Evolutionary conservation across 768 basidiomycete species (phyloP), one percentile per base, ranked within the genome.

Genomic region (Postia placenta): DNA sequence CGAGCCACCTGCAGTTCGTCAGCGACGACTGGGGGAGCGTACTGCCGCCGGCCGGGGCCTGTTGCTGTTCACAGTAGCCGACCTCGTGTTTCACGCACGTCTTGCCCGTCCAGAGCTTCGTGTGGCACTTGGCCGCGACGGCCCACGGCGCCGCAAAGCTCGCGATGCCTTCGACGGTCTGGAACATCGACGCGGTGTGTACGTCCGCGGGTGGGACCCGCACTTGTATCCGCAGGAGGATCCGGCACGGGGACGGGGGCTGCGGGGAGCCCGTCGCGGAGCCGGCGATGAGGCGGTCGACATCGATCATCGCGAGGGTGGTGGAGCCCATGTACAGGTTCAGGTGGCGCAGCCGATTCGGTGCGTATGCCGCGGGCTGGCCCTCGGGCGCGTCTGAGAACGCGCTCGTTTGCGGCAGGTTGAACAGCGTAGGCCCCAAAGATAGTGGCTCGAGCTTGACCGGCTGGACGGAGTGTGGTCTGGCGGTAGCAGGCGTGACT

Each of bases 251-350:
- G 28, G 59, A 71, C 33, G 72, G 69, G 22, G 64, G 56, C 26
- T 60, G 63, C 41, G 62, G 58, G 42, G 70, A 60, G 33, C 63
- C 63, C 48, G 69, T 62, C 22, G 50, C 22, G 25, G 51, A 27
- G 33, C 45, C 52, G 19, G 73, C 65, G 40, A 68, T 54, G 40
- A 83, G 64, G 19, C 73, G 68, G 61, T 83, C 83, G 48, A 85
- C 68, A 52, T 81, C 77, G 62, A 86, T 69, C 25, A 71, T 67
- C 47, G 81, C 73, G 15, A 80, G 73, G n/a, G 73, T 66, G 80
- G 87, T 84, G 50, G 85, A 83, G 56, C 85, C 81, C 20, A 85
- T 80, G 60, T 74, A 74, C 15, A 88, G 69, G 35, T 71, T 74
- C 48, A 87, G 62, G 40, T 67, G 67, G 12, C 65, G 64, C 39